phyloP scores from a whole-genome alignment of 306 rosid genomes.

The Astragalus glycyphyllos region DNA sequence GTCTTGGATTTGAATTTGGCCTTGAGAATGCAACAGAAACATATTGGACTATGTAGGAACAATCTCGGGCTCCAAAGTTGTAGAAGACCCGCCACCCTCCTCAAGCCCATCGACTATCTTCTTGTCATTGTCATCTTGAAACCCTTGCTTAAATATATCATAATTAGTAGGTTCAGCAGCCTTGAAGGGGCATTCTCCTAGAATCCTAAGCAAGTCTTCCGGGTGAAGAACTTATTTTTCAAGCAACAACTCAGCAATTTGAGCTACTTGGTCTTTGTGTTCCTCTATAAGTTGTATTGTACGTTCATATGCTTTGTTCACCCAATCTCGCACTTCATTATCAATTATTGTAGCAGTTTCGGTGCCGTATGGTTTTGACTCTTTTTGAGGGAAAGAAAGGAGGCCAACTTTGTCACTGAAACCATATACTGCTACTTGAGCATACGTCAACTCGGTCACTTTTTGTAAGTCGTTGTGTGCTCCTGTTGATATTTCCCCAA shows the following conservation, averaged over 20 bases:
- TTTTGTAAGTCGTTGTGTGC: constrained; percentile 96
- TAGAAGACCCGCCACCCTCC: constrained; percentile 62
- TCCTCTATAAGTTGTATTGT: too few relatives aligned
- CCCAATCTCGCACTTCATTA: constrained; percentile 83
- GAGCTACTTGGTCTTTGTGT: too few relatives aligned
- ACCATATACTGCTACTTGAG: constrained; percentile 92
- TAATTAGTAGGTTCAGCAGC: too few relatives aligned
- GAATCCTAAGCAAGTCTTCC: too few relatives aligned
- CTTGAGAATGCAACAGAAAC: too few relatives aligned
- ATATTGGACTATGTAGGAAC: constrained; percentile 61
- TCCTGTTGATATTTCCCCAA: constrained; percentile 88
- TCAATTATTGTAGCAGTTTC: constrained; percentile 85
- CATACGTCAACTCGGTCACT: constrained; percentile 96
- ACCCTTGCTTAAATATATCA: too few relatives aligned
- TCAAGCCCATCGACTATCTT: constrained; percentile 44
- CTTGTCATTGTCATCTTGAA: too few relatives aligned
- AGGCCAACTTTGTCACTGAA: constrained; percentile 95
- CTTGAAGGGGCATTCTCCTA: too few relatives aligned
- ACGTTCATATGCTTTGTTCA: too few relatives aligned
- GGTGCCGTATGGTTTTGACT: constrained; percentile 87
- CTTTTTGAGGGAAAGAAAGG: constrained; percentile 85
- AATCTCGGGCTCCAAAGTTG: constrained; percentile 79
- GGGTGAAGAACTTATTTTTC: too few relatives aligned
- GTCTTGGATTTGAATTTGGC: too few relatives aligned
- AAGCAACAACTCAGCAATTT: too few relatives aligned